Evolutionary conservation across 2,329 filamentous ascomycete species (phyloP).

Genomic region (Hypoxylon sp.): DNA sequence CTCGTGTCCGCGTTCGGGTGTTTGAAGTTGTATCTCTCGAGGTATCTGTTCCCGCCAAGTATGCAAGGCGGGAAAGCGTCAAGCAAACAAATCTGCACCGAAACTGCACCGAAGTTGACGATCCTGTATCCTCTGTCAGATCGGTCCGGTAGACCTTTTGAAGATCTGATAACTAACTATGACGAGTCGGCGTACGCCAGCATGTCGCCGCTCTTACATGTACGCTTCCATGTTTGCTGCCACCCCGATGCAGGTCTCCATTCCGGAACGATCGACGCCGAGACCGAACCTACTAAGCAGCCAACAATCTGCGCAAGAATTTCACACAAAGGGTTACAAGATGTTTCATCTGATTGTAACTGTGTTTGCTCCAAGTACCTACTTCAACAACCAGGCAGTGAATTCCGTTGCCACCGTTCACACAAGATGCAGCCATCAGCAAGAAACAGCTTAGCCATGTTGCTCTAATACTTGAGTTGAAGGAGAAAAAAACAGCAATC

Average conservation of each 20-base stretch:
- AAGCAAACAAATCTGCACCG: not conserved
- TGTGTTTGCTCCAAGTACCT: not conserved
- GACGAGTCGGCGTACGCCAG: too few species aligned
- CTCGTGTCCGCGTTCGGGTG: too few species aligned
- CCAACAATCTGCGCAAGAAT: not conserved
- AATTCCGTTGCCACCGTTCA: constrained; percentile 1
- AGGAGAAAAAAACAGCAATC: not conserved
- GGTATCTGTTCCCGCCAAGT: not conserved
- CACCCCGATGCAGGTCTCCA: not conserved
- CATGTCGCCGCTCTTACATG: too few species aligned
- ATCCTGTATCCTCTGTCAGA: too few species aligned
- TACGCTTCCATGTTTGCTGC: constrained; percentile 24
- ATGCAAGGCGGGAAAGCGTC: not conserved
- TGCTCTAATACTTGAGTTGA: not conserved
- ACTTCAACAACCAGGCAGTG: not conserved
- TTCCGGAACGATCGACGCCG: not conserved
- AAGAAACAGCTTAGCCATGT: not conserved
- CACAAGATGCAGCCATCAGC: not conserved
- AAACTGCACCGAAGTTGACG: too few species aligned
- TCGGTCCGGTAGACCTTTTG: too few species aligned
- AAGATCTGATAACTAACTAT: too few species aligned
- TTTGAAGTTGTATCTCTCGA: too few species aligned
- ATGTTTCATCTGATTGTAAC: too few species aligned
- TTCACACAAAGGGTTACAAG: too few species aligned
- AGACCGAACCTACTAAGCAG: not conserved